phyloP scores from a whole-genome alignment of 352 stramenopile genomes.

The Phytophthora pluvialis region DNA sequence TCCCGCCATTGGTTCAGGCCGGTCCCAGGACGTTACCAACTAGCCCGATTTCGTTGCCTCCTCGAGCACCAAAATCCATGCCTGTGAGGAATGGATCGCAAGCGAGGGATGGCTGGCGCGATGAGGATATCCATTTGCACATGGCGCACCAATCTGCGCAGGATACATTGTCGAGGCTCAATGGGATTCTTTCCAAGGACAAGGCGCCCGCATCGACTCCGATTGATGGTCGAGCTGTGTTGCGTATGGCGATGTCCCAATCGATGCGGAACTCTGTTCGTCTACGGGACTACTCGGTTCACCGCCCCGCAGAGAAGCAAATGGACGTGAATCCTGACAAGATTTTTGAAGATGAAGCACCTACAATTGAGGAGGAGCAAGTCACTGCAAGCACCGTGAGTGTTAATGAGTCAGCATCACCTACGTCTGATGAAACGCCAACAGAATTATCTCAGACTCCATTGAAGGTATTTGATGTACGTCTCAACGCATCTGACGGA shows the following conservation, averaged over 20 bases:
- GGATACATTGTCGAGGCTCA: constrained; percentile 68
- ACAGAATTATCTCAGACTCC: constrained; percentile 20
- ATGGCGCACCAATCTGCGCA: constrained; percentile 67
- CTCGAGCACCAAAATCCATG: constrained; percentile 34
- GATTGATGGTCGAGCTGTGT: constrained; percentile 35
- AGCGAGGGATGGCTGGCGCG: constrained; percentile 37
- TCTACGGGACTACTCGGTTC: constrained; percentile 66
- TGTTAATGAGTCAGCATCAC: background rate
- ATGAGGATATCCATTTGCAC: constrained; percentile 59
- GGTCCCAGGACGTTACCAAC: constrained; percentile 32
- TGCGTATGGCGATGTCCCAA: constrained; percentile 60
- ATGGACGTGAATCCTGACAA: constrained; percentile 68
- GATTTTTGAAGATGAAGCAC: constrained; percentile 64
- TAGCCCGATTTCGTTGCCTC: constrained; percentile 58
- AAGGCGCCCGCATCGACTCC: constrained; percentile 28
- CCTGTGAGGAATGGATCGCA: constrained; percentile 25
- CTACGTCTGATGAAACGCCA: constrained; percentile 3
- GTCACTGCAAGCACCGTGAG: background rate
- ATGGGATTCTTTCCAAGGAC: constrained; percentile 63
- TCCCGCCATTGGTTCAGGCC: constrained; percentile 14
- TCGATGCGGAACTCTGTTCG: constrained; percentile 64
- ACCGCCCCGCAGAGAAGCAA: constrained; percentile 31
- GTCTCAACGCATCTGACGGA: constrained; percentile 69
- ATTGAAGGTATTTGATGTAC: constrained; percentile 59
- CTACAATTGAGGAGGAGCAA: constrained; percentile 20